Evolutionary conservation across 2,329 filamentous ascomycete species (phyloP), one percentile per base, ranked within the genome.

Genomic region (Microsporum ferrugineum): DNA sequence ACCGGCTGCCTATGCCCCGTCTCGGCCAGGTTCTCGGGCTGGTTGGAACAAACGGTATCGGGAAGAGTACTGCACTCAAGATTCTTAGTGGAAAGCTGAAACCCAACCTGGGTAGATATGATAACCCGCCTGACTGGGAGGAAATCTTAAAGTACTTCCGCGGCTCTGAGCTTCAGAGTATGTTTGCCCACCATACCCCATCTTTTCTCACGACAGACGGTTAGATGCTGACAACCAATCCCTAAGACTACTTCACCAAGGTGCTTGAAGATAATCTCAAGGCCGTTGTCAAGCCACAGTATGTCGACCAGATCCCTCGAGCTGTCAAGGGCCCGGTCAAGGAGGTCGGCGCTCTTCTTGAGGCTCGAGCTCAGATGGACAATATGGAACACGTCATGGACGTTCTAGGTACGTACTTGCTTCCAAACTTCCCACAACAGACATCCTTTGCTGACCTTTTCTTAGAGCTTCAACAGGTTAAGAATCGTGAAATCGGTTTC

Each of bases 11-110:
- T 62, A 96, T 92, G 84, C 94, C 94, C 65, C 87, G 94, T 63
- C 92, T 94, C 36, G 94, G 94, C 65, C 90, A 97, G 73, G 95
- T 99, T 34, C 79, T 99, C 62, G 94, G 94, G 80, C 83, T 99
- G 59, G 95, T 99, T 51, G 95, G 94, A 75, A 97, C 94, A 70
- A 99, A 99, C 85, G 94, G 95, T 90, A 99, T 97, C 71, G 94
- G 94, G 77, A 99, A 99, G 85, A 96, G 91, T 80, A 99, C 94
- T n/a, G 95, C 94, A 6, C 80, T 99, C 75, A 99, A 99, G 82
- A 96, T 99, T 75, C 85, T 99, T 70, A 95, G 90, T 71, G 94
- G 94, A 73, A 99, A 97, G 79, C 82, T 99, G 71, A 99, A 99
- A 84, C 94, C 94, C 63, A 99, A 99, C 76, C 77, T 99, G 77